phyloP scores from a whole-genome alignment of 345 rosid genomes.

The Gossypium turneri region DNA sequence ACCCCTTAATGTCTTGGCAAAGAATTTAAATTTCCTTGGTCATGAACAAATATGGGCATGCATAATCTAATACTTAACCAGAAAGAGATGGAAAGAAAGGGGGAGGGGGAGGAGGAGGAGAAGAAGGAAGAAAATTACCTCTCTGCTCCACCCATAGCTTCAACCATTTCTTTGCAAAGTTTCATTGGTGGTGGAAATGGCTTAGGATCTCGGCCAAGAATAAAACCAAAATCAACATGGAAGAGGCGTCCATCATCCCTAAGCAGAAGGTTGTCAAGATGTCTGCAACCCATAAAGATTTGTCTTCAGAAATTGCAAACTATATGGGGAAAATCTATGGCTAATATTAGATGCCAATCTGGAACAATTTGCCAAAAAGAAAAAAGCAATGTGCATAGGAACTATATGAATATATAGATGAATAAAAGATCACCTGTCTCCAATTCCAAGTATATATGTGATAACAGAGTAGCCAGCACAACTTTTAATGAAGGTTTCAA shows the following conservation, averaged over 20 bases:
- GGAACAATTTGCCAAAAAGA: not conserved
- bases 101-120: not conserved
- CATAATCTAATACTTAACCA: not conserved
- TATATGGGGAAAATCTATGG: not conserved
- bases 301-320: slow-evolving; percentile 7
- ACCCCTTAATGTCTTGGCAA: not conserved
- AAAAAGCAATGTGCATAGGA: not conserved
- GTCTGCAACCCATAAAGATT: slow-evolving; percentile 42
- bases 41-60: not conserved
- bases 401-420: not conserved
- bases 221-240: slow-evolving; percentile 96
- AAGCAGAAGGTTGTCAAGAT: slow-evolving; percentile 94
- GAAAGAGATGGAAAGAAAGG: not conserved
- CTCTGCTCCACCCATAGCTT: slow-evolving; percentile 99
- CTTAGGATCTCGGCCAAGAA: slow-evolving; percentile 97
- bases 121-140: slow-evolving; percentile 41
- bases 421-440: slow-evolving; percentile 64
- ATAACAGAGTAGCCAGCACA: slow-evolving; percentile 99
- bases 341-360: slow-evolving; percentile 7
- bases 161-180: slow-evolving; percentile 99
- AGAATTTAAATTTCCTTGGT: not conserved
- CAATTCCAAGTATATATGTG: slow-evolving; percentile 93
- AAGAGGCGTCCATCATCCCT: slow-evolving; percentile 94
- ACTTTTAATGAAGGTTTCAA: slow-evolving; percentile 93
- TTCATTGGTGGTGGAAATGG: slow-evolving; percentile 99